Evolutionary conservation across 2,329 filamentous ascomycete species (phyloP), one percentile per base, ranked within the genome.

Genomic region (Orbilia ellipsospora): DNA sequence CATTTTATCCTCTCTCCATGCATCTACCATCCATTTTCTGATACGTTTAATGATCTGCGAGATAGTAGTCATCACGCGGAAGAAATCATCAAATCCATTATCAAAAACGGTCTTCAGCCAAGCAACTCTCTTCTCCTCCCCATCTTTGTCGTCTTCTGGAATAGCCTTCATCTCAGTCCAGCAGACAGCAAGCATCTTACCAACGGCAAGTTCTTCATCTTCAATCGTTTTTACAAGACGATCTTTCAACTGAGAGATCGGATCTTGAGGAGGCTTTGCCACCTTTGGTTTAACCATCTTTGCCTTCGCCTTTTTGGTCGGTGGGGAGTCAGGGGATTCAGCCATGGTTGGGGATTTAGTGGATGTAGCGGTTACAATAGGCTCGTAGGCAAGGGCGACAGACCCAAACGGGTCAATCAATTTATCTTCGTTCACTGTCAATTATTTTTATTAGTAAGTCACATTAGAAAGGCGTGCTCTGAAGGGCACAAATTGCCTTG

Each of bases 71-170:
- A 75, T 75, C 7, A 65, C 4, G 13, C 55, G 56, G 45, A 75
- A 75, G 4, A 75, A 31, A 2, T 75, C 72, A 55, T 75, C 72
- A 44, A 64, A 69, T 18, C 64, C 72, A 69, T 75, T 57, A 36
- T 75, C 72, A 61, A 75, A 75, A 26, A 75, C 36, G 1, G 72
- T 69, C 45, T 75, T 75, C 18, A 75, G 26, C 72, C 72, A 75
- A 13, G 64, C 60, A 15, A 69, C 61, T 36, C 64, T 16, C 59
- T 75, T 75, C 40, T 75, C 72, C 13, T 75, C 66, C 7, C 44
- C 55, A 42, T 75, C 72, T 31, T 67, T 59, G 13, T 75, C 72
- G 13, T 75, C 72, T 31, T 75, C 72, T 0, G 64, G 13, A 23
- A 75, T 75, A 12, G 52, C 59, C 23, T 75, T 75, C 44, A 68